Percentiles rank a stretch among this genome's conserved stretches.
Evolutionary conservation across 306 rosid species (phyloP).

Genomic region (Boehmeria nivea): DNA sequence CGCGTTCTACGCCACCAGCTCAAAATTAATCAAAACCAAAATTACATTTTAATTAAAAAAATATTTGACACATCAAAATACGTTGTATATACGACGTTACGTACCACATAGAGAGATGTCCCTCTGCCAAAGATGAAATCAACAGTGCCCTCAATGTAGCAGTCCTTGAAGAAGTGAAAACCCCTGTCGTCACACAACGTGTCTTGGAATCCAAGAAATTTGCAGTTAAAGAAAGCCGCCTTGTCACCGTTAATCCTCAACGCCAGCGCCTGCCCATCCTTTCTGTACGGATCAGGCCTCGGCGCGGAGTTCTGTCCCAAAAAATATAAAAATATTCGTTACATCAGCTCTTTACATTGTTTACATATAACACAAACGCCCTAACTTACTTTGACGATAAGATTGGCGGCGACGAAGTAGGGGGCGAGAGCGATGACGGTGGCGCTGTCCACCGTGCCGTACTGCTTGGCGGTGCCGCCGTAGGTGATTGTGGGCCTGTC

Average conservation of each 20-base stretch:
- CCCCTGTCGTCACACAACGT: slow-evolving; percentile 50
- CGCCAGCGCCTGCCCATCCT: slow-evolving; percentile 43
- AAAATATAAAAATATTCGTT: no score
- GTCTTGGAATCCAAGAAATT: slow-evolving; percentile 39
- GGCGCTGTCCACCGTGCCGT: slow-evolving; percentile 63
- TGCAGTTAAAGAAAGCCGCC: slow-evolving; percentile 34
- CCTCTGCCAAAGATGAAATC: slow-evolving; percentile 42
- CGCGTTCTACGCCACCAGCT: slow-evolving; percentile 24
- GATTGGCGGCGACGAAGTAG: slow-evolving; percentile 40
- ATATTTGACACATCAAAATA: no score
- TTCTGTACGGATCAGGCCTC: slow-evolving; percentile 20
- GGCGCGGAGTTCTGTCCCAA: slow-evolving; percentile 37
- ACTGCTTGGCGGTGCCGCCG: slow-evolving; percentile 30
- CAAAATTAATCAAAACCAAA: no score
- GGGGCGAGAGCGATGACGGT: slow-evolving; percentile 28
- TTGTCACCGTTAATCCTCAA: slow-evolving; percentile 34
- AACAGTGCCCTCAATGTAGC: slow-evolving; percentile 40
- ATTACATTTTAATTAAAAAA: no score
- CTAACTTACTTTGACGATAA: slow-evolving; percentile 28
- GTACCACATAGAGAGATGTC: slow-evolving; percentile 40
- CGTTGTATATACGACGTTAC: not conserved
- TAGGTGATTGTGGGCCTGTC: slow-evolving; percentile 36
- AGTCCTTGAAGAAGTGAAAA: slow-evolving; percentile 37
- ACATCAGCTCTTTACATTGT: no score
- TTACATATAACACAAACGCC: no score